A percentile compares a stretch with the other conserved stretches of the same genome.
These are phyloP conservation scores for Polytolypa hystricis DNA, from an alignment of 2,329 filamentous ascomycete species.

Conservation along the genomic window DNA sequence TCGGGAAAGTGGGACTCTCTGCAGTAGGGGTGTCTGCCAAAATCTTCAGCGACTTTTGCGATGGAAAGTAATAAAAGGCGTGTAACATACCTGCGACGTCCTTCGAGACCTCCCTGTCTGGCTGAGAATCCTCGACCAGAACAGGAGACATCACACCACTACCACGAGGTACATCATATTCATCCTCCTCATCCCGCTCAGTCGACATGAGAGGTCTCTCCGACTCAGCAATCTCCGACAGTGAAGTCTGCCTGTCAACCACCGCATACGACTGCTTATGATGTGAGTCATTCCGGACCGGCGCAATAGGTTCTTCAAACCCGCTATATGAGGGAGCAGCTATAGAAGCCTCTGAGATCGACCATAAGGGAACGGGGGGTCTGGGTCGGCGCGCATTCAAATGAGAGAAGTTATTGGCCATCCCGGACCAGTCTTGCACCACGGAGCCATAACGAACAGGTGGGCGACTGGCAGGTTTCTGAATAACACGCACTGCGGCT, in stretches of 20 bases:
- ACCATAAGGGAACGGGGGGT: conserved; percentile 8
- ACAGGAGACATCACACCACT: conserved; percentile 2
- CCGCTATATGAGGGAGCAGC: background rate
- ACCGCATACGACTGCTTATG: background rate
- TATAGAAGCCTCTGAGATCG: background rate
- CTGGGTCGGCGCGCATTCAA: background rate
- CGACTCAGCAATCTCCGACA: background rate
- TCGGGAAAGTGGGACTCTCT: too few species aligned
- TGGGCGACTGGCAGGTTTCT: conserved; percentile 17
- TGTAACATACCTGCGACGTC: too few species aligned
- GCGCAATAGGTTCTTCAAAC: background rate
- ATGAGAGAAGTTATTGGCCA: background rate
- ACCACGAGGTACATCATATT: background rate
- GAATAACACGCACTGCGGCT: conserved; percentile 24
- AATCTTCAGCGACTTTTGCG: background rate
- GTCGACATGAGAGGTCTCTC: background rate
- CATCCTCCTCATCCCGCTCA: conserved; percentile 1
- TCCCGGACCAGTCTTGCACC: conserved; percentile 23
- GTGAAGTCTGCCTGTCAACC: background rate
- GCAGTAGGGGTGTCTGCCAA: too few species aligned
- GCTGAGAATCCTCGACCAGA: conserved; percentile 1
- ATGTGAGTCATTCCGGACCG: too few species aligned
- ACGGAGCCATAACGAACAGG: conserved; percentile 25
- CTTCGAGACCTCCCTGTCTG: too few species aligned
- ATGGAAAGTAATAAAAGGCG: background rate